Percentiles rank a stretch among this genome's conserved stretches.
Conservation (phyloP, 257 asterid genomes). For the Plectranthus barbatus region DNA sequence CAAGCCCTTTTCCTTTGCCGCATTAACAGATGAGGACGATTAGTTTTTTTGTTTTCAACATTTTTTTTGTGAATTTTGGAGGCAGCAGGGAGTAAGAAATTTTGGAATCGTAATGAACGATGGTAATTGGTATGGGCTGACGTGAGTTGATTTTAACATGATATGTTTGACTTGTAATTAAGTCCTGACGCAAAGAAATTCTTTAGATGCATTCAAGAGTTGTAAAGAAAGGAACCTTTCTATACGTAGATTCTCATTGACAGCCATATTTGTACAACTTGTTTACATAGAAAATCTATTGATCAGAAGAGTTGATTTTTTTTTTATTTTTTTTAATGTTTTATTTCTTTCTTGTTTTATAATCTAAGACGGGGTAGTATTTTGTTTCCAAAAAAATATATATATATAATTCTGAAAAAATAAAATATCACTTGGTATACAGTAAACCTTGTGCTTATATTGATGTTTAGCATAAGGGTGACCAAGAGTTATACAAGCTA, state of each 20-base stretch:
- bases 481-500: no score
- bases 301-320: no score
- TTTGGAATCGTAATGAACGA: slow-evolving; percentile 17
- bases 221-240: slow-evolving; percentile 29
- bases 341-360: no score
- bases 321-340: no score
- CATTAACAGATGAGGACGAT: slow-evolving; percentile 62
- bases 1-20: slow-evolving; percentile 67
- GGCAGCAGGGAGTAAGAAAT: slow-evolving; percentile 14
- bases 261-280: slow-evolving; percentile 18
- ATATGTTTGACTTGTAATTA: slow-evolving; percentile 22
- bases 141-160: slow-evolving; percentile 16
- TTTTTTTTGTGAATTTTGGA: slow-evolving; percentile 6
- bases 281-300: background rate
- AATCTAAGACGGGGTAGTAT: no score
- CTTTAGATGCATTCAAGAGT: slow-evolving; percentile 14
- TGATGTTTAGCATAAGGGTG: no score
- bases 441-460: no score
- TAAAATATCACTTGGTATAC: no score
- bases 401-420: no score
- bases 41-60: slow-evolving; percentile 16
- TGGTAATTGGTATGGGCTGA: background rate
- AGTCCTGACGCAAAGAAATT: slow-evolving; percentile 1
- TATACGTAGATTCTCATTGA: slow-evolving; percentile 12
- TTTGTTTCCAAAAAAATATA: no score